Conservation (phyloP, 805 yeast species). For the Maudiozyma serrabonitensis region DNA sequence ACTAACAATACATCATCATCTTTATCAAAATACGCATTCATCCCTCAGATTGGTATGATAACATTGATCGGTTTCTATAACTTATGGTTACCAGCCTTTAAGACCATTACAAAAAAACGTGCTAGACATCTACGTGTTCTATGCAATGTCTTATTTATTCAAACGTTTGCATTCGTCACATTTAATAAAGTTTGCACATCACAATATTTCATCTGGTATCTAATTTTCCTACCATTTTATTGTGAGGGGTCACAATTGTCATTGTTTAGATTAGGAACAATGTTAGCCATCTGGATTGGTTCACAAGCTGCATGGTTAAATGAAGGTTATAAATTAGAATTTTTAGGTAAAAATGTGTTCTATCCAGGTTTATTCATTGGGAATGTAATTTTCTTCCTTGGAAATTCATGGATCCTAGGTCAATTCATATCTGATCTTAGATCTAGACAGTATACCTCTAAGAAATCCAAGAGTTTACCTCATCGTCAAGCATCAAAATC, state of each 20-base stretch:
- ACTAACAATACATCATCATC: constrained; percentile 2
- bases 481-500: neutral
- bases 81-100: constrained; percentile 8
- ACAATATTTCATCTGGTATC: constrained; percentile 92
- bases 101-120: neutral
- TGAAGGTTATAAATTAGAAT: constrained; percentile 73
- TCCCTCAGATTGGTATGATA: constrained; percentile 63
- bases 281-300: constrained; percentile 50
- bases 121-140: constrained; percentile 14
- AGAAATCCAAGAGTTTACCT: neutral
- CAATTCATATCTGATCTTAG: constrained; percentile 39
- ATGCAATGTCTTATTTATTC: constrained; percentile 54
- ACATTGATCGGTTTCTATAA: constrained; percentile 1
- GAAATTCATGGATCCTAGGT: constrained; percentile 53
- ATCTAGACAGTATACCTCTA: neutral
- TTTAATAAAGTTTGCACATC: constrained; percentile 83
- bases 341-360: constrained; percentile 59
- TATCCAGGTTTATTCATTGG: constrained; percentile 48
- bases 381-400: constrained; percentile 47
- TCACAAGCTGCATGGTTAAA: constrained; percentile 73
- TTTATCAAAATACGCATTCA: constrained; percentile 48
- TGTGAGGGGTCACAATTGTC: constrained; percentile 37
- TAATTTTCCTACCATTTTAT: constrained; percentile 72
- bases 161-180: constrained; percentile 68
- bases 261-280: constrained; percentile 32